Evolutionary conservation across 306 rosid species (phyloP), one percentile per base, ranked within the genome.

Genomic region (Glycine soja): DNA sequence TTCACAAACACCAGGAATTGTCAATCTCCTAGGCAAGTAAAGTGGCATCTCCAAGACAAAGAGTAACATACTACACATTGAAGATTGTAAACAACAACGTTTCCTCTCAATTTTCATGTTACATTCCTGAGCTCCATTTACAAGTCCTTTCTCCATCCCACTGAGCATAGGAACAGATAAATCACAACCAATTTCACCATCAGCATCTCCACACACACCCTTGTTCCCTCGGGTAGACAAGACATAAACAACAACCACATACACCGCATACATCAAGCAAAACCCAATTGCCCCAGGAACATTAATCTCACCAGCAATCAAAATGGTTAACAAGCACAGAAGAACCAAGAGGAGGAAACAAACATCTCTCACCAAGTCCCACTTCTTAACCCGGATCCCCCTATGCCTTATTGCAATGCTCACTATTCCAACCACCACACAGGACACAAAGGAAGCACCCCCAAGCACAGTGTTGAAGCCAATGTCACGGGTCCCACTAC

Each of bases 1-100:
- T 84, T 88, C 91, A 73, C 84, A 82, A 63, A 88, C 76, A 79
- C 86, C 80, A 24, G 90, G 91, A 82, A 86, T 88, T 76, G 91
- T 88, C 59, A 86, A 64, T 58, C 87, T 82, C 65, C 91, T 86
- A 5, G 91, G 90, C 62, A 88, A 82, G 75, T 82, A 76, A 74
- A 88, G 91, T 3, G 91, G 91, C 88, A 88, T 79, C 86, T 80
- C 81, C 78, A 88, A 54, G 11, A 80, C 54, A 56, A 2, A 51
- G 56, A 82, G 78, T 52, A 58, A 72, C 45, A 19, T 70, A 34
- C 50, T 53, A 85, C 77, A 80, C 5, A 68, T 4, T 3, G 85
- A 63, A 58, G 88, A 84, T 67, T 75, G 62, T 32, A 71, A 61
- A 65, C 65, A 70, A 74, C 63, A 61, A 71, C 82, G 61, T 32